Conservation (phyloP, 2,329 filamentous ascomycete species). For the Microdochium bolleyi region DNA sequence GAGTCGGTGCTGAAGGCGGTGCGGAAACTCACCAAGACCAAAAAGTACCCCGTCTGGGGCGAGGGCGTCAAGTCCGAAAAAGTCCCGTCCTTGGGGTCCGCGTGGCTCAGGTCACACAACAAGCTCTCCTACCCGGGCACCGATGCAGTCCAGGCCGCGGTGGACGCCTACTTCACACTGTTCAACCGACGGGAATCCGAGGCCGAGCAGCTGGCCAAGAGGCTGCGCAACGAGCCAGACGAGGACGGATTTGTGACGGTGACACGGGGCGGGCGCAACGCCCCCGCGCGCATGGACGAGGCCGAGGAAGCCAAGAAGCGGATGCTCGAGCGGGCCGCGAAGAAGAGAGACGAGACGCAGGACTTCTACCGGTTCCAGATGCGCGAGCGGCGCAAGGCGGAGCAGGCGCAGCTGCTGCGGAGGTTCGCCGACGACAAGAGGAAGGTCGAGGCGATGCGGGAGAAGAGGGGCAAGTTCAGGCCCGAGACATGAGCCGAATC, state of each 20-base stretch:
- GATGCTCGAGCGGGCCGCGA: constrained; percentile 56
- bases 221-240: constrained; percentile 72
- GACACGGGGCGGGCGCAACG: constrained; percentile 64
- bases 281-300: constrained; percentile 68
- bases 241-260: constrained; percentile 96
- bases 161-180: constrained; percentile 81
- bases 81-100: constrained; percentile 47
- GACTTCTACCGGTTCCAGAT: constrained; percentile 83
- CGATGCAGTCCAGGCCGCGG: constrained; percentile 56
- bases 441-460: constrained; percentile 64
- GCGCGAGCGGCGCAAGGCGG: constrained; percentile 69
- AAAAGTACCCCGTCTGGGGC: constrained; percentile 61
- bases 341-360: constrained; percentile 54
- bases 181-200: constrained; percentile 66
- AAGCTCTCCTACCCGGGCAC: constrained; percentile 63
- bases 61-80: constrained; percentile 45
- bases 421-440: constrained; percentile 70
- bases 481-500: constrained; percentile 30
- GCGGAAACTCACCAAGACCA: constrained; percentile 51
- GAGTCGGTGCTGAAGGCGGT: constrained; percentile 71
- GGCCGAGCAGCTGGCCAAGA: constrained; percentile 52
- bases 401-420: constrained; percentile 60
- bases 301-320: constrained; percentile 50
- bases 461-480: constrained; percentile 54
- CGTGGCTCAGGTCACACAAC: constrained; percentile 58